Conservation (phyloP, 2,329 filamentous ascomycete species). For the Diaporthe sp. region DNA sequence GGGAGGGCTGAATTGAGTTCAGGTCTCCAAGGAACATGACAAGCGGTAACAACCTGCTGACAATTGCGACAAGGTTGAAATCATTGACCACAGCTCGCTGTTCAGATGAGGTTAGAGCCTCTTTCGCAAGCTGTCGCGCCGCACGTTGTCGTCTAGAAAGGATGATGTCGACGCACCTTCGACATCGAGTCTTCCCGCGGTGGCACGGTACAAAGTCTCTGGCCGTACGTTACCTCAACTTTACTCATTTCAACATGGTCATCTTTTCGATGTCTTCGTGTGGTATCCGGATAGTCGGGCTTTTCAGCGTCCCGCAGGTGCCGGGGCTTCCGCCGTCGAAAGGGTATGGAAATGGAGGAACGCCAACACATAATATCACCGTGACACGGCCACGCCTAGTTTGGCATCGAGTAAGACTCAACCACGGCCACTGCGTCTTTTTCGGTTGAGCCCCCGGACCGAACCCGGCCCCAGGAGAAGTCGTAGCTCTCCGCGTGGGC, state of each 20-base stretch:
- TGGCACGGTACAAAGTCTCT: neutral
- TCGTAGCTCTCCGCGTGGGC: neutral
- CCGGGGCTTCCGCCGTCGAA: neutral
- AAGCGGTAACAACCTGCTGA: neutral
- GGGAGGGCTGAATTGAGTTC: neutral
- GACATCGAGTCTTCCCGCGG: neutral
- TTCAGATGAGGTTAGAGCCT: neutral
- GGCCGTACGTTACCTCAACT: neutral
- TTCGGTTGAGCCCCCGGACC: neutral
- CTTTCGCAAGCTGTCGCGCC: neutral
- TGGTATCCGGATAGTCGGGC: neutral
- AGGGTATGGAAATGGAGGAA: neutral
- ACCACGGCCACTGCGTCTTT: neutral
- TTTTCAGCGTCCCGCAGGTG: neutral
- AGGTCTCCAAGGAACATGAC: neutral
- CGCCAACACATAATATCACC: neutral
- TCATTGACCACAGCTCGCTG: neutral
- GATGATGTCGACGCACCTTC: neutral
- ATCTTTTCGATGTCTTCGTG: neutral
- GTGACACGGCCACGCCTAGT: neutral
- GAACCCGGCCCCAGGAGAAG: neutral
- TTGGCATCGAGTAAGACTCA: neutral
- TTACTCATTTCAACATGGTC: neutral
- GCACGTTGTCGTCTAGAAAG: neutral
- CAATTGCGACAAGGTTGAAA: neutral